A percentile compares a stretch with the other conserved stretches of the same genome.
phyloP scores from a whole-genome alignment of 2,329 filamentous ascomycete species.

The Colletotrichum tamarilloi region DNA sequence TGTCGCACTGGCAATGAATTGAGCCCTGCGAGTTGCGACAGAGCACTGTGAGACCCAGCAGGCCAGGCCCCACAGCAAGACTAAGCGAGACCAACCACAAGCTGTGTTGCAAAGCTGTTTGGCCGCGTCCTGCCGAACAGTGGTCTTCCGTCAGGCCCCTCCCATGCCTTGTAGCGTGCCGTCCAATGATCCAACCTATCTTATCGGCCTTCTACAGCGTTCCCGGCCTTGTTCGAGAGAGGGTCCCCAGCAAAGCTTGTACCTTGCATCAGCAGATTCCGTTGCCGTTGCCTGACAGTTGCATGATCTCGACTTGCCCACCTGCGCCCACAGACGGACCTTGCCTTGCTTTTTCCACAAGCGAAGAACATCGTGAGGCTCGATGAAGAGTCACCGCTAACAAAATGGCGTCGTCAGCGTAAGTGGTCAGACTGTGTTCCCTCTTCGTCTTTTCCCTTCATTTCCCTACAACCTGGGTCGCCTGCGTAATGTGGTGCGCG shows the following conservation, averaged over 20 bases:
- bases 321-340: conserved; percentile 6
- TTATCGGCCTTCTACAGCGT: conserved; percentile 11
- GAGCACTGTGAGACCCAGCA: neutral
- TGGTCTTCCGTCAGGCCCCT: conserved; percentile 5
- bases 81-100: conserved; percentile 12
- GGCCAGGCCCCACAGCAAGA: neutral
- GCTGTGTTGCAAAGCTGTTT: neutral
- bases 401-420: conserved; percentile 43
- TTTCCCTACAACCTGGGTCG: neutral
- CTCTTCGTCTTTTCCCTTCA: neutral
- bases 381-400: conserved; percentile 30
- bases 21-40: neutral
- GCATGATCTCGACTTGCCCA: conserved; percentile 26
- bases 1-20: neutral
- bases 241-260: conserved; percentile 33
- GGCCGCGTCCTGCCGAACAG: neutral
- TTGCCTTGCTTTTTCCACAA: conserved; percentile 17
- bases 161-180: neutral
- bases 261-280: conserved; percentile 36
- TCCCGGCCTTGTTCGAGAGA: conserved; percentile 22
- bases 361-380: conserved; percentile 25
- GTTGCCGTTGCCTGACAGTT: conserved; percentile 34
- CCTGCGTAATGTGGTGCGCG: conserved; percentile 27
- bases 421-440: conserved; percentile 32
- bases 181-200: conserved; percentile 25